A percentile compares a stretch with the other conserved stretches of the same genome.
Conservation (phyloP, 164 flowering plant species). For the Vitis labrusca region DNA sequence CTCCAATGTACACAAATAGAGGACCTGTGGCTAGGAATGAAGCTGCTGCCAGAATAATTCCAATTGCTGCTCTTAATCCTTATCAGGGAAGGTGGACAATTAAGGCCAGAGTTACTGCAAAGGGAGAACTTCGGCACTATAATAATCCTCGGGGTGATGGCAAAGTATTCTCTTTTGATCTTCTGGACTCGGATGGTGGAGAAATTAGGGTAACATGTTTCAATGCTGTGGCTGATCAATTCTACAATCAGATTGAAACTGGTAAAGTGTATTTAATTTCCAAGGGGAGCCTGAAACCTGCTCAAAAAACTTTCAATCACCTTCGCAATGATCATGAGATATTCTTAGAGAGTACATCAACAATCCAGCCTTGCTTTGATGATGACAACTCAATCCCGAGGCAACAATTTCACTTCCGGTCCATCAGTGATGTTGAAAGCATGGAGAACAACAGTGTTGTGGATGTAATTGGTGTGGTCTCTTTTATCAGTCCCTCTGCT, state of each 20-base stretch:
- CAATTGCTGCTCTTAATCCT: conserved; percentile 89
- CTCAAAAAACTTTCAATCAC: conserved; percentile 78
- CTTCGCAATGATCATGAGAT: conserved; percentile 81
- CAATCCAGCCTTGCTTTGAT: conserved; percentile 67
- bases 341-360: conserved; percentile 57
- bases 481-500: conserved; percentile 62
- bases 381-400: conserved; percentile 74
- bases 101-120: conserved; percentile 90
- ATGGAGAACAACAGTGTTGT: conserved; percentile 65
- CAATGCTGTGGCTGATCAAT: conserved; percentile 87
- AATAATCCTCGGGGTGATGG: conserved; percentile 87
- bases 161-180: conserved; percentile 91
- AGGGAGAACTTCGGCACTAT: conserved; percentile 74
- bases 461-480: conserved; percentile 86
- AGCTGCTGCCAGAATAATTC: conserved; percentile 73
- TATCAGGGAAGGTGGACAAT: conserved; percentile 92
- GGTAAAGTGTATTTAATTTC: conserved; percentile 86
- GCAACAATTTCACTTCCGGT: conserved; percentile 80
- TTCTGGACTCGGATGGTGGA: conserved; percentile 92
- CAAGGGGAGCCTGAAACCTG: conserved; percentile 73
- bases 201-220: conserved; percentile 95
- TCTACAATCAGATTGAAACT: conserved; percentile 70
- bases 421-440: conserved; percentile 73
- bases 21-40: conserved; percentile 87
- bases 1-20: conserved; percentile 70